Conservation (phyloP, 768 basidiomycete genomes). For the Floccularia luteovirens region DNA sequence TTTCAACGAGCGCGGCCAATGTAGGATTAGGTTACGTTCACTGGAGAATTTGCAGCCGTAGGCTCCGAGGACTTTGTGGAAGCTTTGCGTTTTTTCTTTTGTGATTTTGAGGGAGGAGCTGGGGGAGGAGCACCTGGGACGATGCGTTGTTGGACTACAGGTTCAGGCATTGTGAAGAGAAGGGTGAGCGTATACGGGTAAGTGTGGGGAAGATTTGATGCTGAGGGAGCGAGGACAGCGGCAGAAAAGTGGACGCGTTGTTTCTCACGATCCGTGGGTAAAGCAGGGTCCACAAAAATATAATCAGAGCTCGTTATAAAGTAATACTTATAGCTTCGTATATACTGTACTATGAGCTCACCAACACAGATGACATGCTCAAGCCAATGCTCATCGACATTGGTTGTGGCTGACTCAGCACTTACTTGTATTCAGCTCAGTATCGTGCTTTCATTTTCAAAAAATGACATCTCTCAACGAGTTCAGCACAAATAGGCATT, state of each 20-base stretch:
- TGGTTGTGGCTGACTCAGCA: neutral
- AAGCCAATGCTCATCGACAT: no score
- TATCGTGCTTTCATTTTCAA: slow-evolving; percentile 2
- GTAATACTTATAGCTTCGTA: no score
- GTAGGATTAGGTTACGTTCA: slow-evolving; percentile 34
- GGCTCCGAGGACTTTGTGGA: slow-evolving; percentile 37
- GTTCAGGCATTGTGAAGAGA: slow-evolving; percentile 29
- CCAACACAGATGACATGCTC: no score
- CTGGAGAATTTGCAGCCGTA: slow-evolving; percentile 38
- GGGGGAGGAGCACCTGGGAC: slow-evolving; percentile 77
- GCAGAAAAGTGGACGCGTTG: slow-evolving; percentile 22
- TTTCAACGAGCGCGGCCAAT: slow-evolving; percentile 39
- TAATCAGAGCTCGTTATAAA: no score
- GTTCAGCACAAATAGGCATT: slow-evolving; percentile 40
- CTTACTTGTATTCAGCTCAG: neutral
- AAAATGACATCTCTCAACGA: slow-evolving; percentile 19
- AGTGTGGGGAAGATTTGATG: slow-evolving; percentile 8
- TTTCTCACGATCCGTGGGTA: slow-evolving; percentile 21
- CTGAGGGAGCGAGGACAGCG: slow-evolving; percentile 13
- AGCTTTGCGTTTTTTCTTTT: slow-evolving; percentile 63
- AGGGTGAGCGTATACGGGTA: slow-evolving; percentile 9
- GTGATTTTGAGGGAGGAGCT: slow-evolving; percentile 47
- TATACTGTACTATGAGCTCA: no score
- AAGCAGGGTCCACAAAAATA: neutral
- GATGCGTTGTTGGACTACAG: slow-evolving; percentile 36